Evolutionary conservation across 192 early-diverging fungal species (phyloP), one percentile per base, ranked within the genome.

Genomic region (Backusella mclennaniae): DNA sequence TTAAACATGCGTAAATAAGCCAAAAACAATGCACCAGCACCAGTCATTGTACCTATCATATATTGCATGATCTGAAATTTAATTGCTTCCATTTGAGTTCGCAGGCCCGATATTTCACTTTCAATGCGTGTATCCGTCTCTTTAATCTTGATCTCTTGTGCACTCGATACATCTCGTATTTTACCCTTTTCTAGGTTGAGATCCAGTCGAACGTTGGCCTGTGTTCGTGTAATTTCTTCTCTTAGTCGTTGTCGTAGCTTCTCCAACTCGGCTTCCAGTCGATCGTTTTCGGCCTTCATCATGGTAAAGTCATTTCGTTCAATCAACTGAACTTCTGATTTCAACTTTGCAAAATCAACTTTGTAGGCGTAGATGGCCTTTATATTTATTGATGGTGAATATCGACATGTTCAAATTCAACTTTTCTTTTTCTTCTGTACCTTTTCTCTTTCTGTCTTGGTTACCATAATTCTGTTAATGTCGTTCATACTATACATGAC

Each of bases 51-150:
- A 87, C 46, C 46, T 38, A 94, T 85, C 88, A 94, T 91, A 71
- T 94, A 93, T 81, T 93, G 93, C 56, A 94, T 75, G 15, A 93
- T 93, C 74, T 92, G 91, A 56, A 92, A 94, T 78, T 96, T 96
- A 77, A 96, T 93, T 7, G 94, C 92, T 84, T 96, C 95, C 92
- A 96, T 94, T 75, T 93, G 90, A 17, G 93, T 96, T 42, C 93
- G 84, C 42, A 98, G 77, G 12, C 84, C 87, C 11, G 93, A 88
- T 63, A 98, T 93, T 77, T 98, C 96, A 63, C 92, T 87, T 76
- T 98, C 96, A 74, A 98, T 96, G 71, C 90, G 89, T n/a, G 94
- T 87, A 69, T 95, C 94, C 0, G 95, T 93, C 74, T 96, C 95
- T 59, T 92, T 90, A 41, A 98, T 93, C 73, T 92, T 93, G 31